A percentile compares a stretch with the other conserved stretches of the same genome.
phyloP scores from a whole-genome alignment of 257 asterid species.

The Solanum sejunctum region DNA sequence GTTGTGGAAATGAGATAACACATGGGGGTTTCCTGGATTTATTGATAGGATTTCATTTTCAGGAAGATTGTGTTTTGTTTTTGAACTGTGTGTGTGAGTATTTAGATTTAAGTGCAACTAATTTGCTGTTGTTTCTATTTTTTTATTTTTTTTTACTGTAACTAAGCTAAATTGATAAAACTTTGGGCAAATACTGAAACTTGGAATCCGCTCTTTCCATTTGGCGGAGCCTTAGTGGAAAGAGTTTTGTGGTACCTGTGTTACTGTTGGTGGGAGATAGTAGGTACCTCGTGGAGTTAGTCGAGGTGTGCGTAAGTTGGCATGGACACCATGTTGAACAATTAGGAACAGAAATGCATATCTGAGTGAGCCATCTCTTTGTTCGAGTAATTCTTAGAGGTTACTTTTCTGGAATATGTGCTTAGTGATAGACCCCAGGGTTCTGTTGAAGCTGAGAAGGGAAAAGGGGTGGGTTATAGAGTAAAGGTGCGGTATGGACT shows the following conservation, averaged over 20 bases:
- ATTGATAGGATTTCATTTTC: neutral
- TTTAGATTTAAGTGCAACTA: neutral
- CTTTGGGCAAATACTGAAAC: neutral
- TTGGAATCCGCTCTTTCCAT: neutral
- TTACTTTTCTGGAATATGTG: neutral
- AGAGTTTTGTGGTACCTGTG: neutral
- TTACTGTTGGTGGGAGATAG: neutral
- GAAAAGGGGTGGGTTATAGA: neutral
- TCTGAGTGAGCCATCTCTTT: neutral
- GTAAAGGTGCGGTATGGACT: neutral
- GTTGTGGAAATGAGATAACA: neutral
- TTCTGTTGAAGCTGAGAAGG: neutral
- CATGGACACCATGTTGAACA: neutral
- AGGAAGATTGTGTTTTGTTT: neutral
- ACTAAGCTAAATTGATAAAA: neutral
- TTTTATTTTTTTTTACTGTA: neutral
- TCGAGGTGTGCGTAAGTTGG: neutral
- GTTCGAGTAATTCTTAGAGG: neutral
- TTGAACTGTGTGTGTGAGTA: neutral
- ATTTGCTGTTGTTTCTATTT: neutral
- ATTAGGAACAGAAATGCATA: neutral
- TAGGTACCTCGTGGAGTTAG: neutral
- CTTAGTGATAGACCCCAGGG: neutral
- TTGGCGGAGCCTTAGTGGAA: neutral
- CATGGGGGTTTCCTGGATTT: neutral